phyloP scores from a whole-genome alignment of 768 basidiomycete genomes.

The Ramaria rubella region DNA sequence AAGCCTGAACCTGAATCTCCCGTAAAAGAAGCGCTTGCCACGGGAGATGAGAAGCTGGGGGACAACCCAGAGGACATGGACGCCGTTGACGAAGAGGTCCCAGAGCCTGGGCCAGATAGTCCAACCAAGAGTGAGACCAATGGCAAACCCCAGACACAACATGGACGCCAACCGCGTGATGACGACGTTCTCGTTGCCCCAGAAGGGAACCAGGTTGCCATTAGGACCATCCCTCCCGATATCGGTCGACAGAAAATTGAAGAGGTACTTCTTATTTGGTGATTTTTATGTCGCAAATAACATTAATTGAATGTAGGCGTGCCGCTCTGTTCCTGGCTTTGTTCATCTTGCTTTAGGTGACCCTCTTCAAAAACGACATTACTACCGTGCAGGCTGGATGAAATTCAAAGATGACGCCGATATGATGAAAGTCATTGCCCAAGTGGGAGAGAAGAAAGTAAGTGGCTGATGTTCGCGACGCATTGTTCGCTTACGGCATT shows the following conservation, averaged over 20 bases:
- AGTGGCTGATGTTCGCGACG: conserved; percentile 12
- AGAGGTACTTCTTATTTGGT: conserved; percentile 48
- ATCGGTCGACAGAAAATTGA: conserved; percentile 86
- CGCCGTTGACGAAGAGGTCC: conserved; percentile 56
- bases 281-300: conserved; percentile 9
- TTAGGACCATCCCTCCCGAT: conserved; percentile 90
- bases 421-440: conserved; percentile 62
- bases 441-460: conserved; percentile 84
- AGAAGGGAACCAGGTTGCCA: conserved; percentile 89
- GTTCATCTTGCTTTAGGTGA: conserved; percentile 87
- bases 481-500: neutral
- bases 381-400: conserved; percentile 93
- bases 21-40: conserved; percentile 23
- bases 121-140: conserved; percentile 48
- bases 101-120: conserved; percentile 41
- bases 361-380: conserved; percentile 87
- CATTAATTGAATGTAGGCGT: conserved; percentile 45
- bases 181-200: conserved; percentile 66
- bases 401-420: conserved; percentile 81
- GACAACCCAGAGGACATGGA: conserved; percentile 32
- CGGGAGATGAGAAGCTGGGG: conserved; percentile 13
- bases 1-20: conserved; percentile 46
- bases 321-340: conserved; percentile 71
- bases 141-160: conserved; percentile 43
- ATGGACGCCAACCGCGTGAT: conserved; percentile 36